These are phyloP conservation scores for Climacium dendroides DNA, from an alignment of 225 moss, liverwort and hornwort species.

Conservation along the genomic window DNA sequence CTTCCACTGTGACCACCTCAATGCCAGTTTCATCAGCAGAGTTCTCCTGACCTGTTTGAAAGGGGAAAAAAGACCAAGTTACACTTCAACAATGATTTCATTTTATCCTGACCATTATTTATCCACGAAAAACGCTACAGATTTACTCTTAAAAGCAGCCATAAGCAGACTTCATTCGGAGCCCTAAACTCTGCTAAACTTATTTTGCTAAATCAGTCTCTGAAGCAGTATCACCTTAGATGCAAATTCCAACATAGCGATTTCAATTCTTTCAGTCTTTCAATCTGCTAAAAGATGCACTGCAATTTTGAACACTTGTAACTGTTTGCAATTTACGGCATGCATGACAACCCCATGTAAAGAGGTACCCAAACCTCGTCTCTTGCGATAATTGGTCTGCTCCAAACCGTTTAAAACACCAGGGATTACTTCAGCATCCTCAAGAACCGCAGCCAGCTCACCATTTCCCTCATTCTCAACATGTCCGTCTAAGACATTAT, in stretches of 20 bases:
- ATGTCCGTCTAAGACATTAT: background rate
- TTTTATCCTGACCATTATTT: background rate
- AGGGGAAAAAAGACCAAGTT: background rate
- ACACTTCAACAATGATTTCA: background rate
- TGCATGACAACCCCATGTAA: background rate
- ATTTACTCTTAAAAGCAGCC: background rate
- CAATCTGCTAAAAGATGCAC: background rate
- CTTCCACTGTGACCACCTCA: conserved; percentile 20
- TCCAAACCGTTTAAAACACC: background rate
- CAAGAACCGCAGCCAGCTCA: conserved; percentile 4
- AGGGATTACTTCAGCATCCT: background rate
- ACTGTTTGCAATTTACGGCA: background rate
- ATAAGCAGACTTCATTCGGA: background rate
- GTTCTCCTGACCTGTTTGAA: conserved; percentile 11
- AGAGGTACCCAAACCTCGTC: background rate
- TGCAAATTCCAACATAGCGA: background rate
- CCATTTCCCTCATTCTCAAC: background rate
- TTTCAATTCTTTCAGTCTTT: background rate
- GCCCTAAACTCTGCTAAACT: background rate
- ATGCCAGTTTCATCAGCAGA: background rate
- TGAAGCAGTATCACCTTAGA: background rate
- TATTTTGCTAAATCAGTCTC: background rate
- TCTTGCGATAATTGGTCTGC: background rate
- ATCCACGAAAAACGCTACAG: background rate
- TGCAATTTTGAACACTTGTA: background rate